Evolutionary conservation across 1,139 yeast species (phyloP).

Genomic region (Nadsonia starkeyi-henricii): DNA sequence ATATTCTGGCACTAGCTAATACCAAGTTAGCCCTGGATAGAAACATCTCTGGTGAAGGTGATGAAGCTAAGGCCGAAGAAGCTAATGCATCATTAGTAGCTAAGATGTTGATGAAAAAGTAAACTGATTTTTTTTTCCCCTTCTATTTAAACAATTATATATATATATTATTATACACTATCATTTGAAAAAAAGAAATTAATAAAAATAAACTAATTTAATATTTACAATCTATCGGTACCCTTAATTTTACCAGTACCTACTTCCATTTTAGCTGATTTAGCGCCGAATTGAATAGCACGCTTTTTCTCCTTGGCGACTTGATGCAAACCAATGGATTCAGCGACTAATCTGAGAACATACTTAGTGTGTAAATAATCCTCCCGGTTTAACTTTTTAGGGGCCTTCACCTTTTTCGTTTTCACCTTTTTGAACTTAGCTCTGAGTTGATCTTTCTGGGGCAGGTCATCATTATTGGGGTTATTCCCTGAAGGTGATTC

Average conservation of each 20-base stretch:
- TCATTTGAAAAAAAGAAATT: not conserved
- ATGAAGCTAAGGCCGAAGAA: constrained; percentile 40
- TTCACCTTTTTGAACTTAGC: not conserved
- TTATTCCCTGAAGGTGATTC: too few relatives aligned
- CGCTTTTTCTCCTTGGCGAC: constrained; percentile 72
- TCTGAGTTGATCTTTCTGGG: not conserved
- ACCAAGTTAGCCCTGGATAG: constrained; percentile 81
- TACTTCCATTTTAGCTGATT: constrained; percentile 80
- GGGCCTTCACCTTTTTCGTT: not conserved
- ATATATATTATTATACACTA: not conserved
- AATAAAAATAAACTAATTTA: too few relatives aligned
- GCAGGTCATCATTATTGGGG: too few relatives aligned
- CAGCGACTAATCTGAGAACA: constrained; percentile 51
- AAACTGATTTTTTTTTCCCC: constrained; percentile 8
- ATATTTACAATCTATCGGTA: constrained; percentile 30
- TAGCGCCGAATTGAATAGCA: constrained; percentile 94
- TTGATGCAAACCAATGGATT: constrained; percentile 30
- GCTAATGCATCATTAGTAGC: constrained; percentile 32
- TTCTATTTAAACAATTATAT: not conserved
- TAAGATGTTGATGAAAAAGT: constrained; percentile 24
- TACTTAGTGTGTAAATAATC: constrained; percentile 35
- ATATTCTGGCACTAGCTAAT: constrained; percentile 72
- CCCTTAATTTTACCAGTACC: constrained; percentile 58
- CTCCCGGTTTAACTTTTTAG: not conserved
- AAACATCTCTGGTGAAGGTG: constrained; percentile 40